Base-by-base conservation (phyloP, 768 basidiomycete genomes). In the Coprinopsis sp. region DNA sequence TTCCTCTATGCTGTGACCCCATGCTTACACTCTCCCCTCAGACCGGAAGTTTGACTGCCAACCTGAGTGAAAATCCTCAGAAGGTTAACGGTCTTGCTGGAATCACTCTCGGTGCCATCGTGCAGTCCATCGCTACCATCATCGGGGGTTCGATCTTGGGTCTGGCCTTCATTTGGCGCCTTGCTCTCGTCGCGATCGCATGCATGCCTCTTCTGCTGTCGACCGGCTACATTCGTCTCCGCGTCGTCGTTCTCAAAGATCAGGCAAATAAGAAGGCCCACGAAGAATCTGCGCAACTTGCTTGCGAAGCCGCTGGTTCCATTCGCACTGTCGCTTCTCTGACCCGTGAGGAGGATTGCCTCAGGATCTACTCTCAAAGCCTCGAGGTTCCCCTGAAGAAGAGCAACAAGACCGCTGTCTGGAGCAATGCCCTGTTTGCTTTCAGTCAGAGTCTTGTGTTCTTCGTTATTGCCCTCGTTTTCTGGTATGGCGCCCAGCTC, bases 281-380 rank as follows among this genome's bases (percentile, higher is more conserved):
- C 58, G 83, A 82, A 44, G 59, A 59, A 13, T 87, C 85, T 16
- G 87, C 90, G 1, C 87, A 91, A 49, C 63, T 90, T n/a, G 90
- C 90, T 31, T 90, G 88, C 52, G 91, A 93, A 60, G 86, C 87
- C 12, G 87, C 89, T 12, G 82, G 74, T 10, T 74, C 91, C 11
- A 91, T 93, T 52, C 76, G 85, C 33, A 92, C 91, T 2, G 90
- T 93, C 23, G 89, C 91, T 2, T 73, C 80, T 1, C 69, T 93
- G 16, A 91, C 87, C 2, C 73, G 91, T 14, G 91, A 93, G 60
- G 71, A 78, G 12, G 85, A 88, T 46, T 86, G 85, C 58, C 67
- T 72, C 37, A 55, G 65, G 14, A 56, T 74, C 3, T 87, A 86
- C 63, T 77, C 75, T 52, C 28, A 69, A 31, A 81, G 78, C 52